Evolutionary conservation across 768 basidiomycete species (phyloP), one percentile per base, ranked within the genome.

Genomic region (Boletus pseudo-olivaceus): DNA sequence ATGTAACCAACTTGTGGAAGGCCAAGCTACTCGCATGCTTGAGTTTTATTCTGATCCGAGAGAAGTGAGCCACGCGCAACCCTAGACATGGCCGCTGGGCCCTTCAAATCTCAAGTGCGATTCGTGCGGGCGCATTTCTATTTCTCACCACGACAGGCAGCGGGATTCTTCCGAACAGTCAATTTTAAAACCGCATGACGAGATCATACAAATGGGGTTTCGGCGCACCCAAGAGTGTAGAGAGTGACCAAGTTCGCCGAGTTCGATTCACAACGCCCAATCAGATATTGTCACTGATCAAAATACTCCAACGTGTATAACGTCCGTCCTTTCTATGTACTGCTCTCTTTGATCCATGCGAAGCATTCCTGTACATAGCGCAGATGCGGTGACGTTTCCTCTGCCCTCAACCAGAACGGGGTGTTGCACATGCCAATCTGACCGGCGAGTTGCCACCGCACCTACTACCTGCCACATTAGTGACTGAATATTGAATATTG

Each of bases 121-220:
- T 55, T 62, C 54, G 33, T 67, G 47, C 49, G 61, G 61, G 6
- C n/a, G 47, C 49, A 57, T 54, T 65, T 52, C 54, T 57, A 60
- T 64, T 60, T 55, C 60, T 53, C 42, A 17, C 49, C 54, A 38
- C 47, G 48, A 53, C 27, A 46, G 43, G 47, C 38, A 50, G 57
- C 60, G 55, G 58, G 56, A 43, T 68, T 68, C 64, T 62, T 62
- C 56, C 54, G 57, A 41, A 35, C 47, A 45, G 53, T n/a, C 51
- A 49, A 53, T 39, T 39, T 38, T 39, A 39, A 58, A 60, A 23
- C 40, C 3, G 51, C 53, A 56, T 64, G 56, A 62, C 57, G 64
- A 62, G 52, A 66, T 34, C 12, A 23, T 38, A 55, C 56, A 59
- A 67, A 68, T 64, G 67, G 67, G 49, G 64, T 41, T 64, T 67